A percentile compares a stretch with the other conserved stretches of the same genome.
Evolutionary conservation across 495 filamentous ascomycete species (phyloP).

Genomic region (Penicillium psychrofluorescens): DNA sequence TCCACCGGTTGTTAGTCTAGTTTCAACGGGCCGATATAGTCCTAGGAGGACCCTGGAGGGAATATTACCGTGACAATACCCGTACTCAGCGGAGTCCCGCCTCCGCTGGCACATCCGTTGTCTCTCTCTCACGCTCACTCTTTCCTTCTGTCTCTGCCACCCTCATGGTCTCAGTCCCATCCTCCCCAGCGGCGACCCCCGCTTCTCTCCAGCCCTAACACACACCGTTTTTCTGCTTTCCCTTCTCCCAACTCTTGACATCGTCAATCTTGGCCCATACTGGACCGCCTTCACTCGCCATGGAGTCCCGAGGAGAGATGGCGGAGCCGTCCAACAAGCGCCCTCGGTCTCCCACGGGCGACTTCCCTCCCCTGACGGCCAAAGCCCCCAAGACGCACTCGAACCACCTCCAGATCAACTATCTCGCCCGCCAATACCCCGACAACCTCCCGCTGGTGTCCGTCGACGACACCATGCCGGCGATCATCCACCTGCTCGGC

Average conservation of each 20-base stretch:
- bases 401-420: constrained; percentile 73
- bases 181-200: not conserved
- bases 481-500: constrained; percentile 58
- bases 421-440: constrained; percentile 58
- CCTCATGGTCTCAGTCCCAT: not conserved
- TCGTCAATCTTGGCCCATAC: not conserved
- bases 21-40: too few relatives aligned
- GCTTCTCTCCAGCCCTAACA: not conserved
- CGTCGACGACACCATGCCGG: constrained; percentile 51
- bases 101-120: constrained; percentile 7
- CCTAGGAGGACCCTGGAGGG: too few relatives aligned
- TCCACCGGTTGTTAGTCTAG: too few relatives aligned
- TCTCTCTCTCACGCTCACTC: constrained; percentile 3
- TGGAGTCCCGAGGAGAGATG: constrained; percentile 33
- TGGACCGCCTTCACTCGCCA: constrained; percentile 14
- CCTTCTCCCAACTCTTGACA: not conserved
- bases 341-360: constrained; percentile 51
- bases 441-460: constrained; percentile 57
- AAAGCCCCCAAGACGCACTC: constrained; percentile 48
- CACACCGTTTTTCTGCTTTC: not conserved
- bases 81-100: not conserved
- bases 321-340: constrained; percentile 46
- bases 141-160: constrained; percentile 6
- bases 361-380: constrained; percentile 31
- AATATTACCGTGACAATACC: too few relatives aligned